Evolutionary conservation across 73 alveolate genomes (phyloP).

Genomic region (Paramecium primaurelia): DNA sequence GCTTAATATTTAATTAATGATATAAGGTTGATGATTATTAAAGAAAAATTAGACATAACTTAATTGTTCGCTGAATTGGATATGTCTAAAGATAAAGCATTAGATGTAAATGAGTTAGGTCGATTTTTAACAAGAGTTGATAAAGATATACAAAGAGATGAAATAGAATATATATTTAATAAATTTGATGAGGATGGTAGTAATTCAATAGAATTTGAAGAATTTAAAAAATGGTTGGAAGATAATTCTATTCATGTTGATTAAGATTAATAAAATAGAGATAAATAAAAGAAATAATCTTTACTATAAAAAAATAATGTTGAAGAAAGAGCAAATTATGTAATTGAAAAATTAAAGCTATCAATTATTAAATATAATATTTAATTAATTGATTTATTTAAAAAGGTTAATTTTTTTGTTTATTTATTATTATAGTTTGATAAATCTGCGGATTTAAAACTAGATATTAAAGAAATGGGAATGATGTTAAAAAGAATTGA

Average conservation of each 20-base stretch:
- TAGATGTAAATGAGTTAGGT: constrained; percentile 56
- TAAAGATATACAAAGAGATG: constrained; percentile 45
- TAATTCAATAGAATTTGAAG: constrained; percentile 57
- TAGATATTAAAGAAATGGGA: constrained; percentile 50
- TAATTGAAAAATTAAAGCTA: constrained; percentile 44
- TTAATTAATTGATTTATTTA: constrained; percentile 54
- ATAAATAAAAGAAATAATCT: not conserved
- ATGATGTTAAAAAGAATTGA: constrained; percentile 52
- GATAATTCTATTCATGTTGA: constrained; percentile 22
- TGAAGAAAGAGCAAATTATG: constrained; percentile 59
- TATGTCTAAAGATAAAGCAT: constrained; percentile 55
- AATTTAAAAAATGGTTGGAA: constrained; percentile 58
- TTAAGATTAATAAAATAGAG: not conserved
- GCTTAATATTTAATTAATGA: constrained; percentile 57
- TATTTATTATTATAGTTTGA: not conserved
- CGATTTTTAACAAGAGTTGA: constrained; percentile 48
- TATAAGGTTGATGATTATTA: constrained; percentile 53
- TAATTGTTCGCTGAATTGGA: constrained; percentile 54
- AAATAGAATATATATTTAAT: constrained; percentile 61
- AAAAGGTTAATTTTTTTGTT: not conserved
- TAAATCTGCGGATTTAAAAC: constrained; percentile 41
- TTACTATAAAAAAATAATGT: not conserved
- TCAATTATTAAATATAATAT: constrained; percentile 51
- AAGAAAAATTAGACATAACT: constrained; percentile 46
- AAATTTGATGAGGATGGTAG: constrained; percentile 63